phyloP scores from a whole-genome alignment of 768 basidiomycete species.

The Trametes sanguinea region DNA sequence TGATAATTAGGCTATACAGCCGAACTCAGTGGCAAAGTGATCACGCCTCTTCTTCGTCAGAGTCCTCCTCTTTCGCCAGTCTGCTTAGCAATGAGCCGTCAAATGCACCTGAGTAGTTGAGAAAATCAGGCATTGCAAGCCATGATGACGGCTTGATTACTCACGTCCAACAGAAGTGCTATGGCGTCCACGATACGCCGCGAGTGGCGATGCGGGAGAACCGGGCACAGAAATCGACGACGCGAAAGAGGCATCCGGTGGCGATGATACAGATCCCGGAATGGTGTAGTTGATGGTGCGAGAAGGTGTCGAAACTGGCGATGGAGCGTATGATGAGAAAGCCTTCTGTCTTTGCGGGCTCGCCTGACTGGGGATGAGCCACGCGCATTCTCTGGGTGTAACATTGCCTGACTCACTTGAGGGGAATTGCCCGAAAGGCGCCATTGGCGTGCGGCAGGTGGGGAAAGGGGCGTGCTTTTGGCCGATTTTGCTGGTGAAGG shows the following conservation, averaged over 20 bases:
- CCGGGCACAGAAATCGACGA: slow-evolving; percentile 33
- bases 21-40: too few species aligned
- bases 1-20: too few species aligned
- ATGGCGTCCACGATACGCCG: slow-evolving; percentile 43
- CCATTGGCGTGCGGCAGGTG: slow-evolving; percentile 24
- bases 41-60: slow-evolving; percentile 25
- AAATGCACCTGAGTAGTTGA: slow-evolving; percentile 26
- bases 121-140: neutral
- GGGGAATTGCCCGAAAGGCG: slow-evolving; percentile 22
- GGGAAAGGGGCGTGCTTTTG: slow-evolving; percentile 17
- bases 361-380: slow-evolving; percentile 10
- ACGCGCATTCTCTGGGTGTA: slow-evolving; percentile 6
- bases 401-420: slow-evolving; percentile 19
- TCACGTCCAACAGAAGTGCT: slow-evolving; percentile 35
- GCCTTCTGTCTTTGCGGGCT: slow-evolving; percentile 33
- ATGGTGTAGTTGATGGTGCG: slow-evolving; percentile 37
- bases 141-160: slow-evolving; percentile 9
- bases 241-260: slow-evolving; percentile 37
- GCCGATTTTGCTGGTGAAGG: slow-evolving; percentile 24
- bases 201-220: slow-evolving; percentile 33
- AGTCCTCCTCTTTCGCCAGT: slow-evolving; percentile 23
- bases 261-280: slow-evolving; percentile 29
- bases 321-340: slow-evolving; percentile 33
- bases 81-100: slow-evolving; percentile 29
- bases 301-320: slow-evolving; percentile 41